Evolutionary conservation across 2,329 filamentous ascomycete species (phyloP).

Genomic region (Sporothrix mexicana): DNA sequence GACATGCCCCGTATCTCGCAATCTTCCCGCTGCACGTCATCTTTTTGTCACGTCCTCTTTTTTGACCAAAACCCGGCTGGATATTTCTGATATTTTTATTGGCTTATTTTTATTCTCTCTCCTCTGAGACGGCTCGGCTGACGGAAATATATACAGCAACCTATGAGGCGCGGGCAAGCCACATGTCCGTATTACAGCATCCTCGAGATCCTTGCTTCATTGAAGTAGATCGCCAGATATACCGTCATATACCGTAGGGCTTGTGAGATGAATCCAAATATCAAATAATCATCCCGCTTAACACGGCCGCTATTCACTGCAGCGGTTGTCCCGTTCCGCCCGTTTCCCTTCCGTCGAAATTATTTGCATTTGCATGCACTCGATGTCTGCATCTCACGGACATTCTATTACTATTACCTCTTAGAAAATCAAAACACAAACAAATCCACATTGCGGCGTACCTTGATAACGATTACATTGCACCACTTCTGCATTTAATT

Average conservation of each 20-base stretch:
- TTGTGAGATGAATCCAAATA: neutral
- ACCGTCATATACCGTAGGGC: neutral
- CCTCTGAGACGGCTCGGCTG: conserved; percentile 13
- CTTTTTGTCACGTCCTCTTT: neutral
- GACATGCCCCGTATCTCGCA: no score
- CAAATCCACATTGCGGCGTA: neutral
- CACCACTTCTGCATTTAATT: neutral
- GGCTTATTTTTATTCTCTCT: no score
- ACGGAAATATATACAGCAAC: conserved; percentile 20
- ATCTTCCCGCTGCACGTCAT: conserved; percentile 8
- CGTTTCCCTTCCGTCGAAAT: neutral
- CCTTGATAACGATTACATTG: no score
- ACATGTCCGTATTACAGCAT: neutral
- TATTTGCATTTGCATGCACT: neutral
- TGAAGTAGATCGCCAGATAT: neutral
- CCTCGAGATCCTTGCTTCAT: neutral
- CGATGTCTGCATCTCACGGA: neutral
- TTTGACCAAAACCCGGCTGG: neutral
- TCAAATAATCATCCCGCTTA: no score
- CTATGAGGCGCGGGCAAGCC: neutral
- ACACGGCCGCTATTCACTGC: neutral
- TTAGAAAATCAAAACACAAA: neutral
- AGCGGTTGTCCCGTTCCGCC: neutral
- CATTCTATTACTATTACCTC: neutral
- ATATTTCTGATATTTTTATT: no score